Conservation (phyloP, 768 basidiomycete genomes). For the Lactarius hatsudake region DNA sequence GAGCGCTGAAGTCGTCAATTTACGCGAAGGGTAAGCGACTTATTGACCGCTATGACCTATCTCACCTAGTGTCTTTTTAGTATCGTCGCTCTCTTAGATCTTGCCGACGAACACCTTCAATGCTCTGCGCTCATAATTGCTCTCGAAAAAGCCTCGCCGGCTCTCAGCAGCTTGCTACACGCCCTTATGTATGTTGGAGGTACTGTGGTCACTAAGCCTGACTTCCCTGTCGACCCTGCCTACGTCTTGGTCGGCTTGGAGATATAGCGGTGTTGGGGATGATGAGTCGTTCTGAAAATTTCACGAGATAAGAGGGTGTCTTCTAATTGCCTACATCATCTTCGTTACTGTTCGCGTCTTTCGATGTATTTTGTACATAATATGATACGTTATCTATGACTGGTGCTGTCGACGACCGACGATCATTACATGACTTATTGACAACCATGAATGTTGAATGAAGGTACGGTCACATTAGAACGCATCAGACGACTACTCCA, state of each 20-base stretch:
- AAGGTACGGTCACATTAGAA: not conserved
- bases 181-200: conserved; percentile 93
- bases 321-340: not conserved
- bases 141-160: conserved; percentile 68
- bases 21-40: conserved; percentile 70
- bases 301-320: not conserved
- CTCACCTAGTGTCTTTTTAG: conserved; percentile 37
- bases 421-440: no score
- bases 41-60: conserved; percentile 11
- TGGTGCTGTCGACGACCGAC: not conserved
- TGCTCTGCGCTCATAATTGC: conserved; percentile 79
- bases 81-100: conserved; percentile 82
- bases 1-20: conserved; percentile 71
- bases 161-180: conserved; percentile 73
- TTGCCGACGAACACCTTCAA: conserved; percentile 79
- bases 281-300: not conserved
- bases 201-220: conserved; percentile 76
- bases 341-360: not conserved
- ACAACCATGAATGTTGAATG: not conserved
- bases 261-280: conserved; percentile 37
- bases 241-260: conserved; percentile 87
- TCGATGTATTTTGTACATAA: not conserved
- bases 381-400: not conserved
- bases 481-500: not conserved
- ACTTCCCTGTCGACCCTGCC: conserved; percentile 69